Conservation (phyloP, 129 eudicot species). For the Escallonia rubra region DNA sequence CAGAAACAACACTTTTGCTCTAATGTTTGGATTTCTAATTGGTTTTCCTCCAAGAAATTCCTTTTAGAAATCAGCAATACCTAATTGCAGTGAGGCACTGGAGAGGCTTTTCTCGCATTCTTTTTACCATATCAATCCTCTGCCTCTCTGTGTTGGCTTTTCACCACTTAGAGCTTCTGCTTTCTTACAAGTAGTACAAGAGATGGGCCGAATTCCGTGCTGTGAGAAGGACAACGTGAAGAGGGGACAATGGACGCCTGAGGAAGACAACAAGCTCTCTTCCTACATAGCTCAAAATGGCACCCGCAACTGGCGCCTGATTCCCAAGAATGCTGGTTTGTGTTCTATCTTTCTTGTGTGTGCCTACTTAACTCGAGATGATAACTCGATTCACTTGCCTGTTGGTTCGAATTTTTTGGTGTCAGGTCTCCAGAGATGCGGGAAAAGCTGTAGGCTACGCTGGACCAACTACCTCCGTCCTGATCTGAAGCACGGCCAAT, state of each 20-base stretch:
- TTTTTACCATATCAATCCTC: too few relatives aligned
- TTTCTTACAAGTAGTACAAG: background rate
- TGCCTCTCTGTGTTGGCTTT: background rate
- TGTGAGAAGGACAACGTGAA: slow-evolving; percentile 91
- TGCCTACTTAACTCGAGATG: too few relatives aligned
- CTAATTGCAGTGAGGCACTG: too few relatives aligned
- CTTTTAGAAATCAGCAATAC: too few relatives aligned
- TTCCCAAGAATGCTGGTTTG: slow-evolving; percentile 81
- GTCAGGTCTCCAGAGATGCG: slow-evolving; percentile 83
- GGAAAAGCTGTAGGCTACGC: slow-evolving; percentile 82
- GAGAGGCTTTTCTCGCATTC: too few relatives aligned
- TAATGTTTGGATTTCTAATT: too few relatives aligned
- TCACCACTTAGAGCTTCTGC: background rate
- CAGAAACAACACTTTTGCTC: background rate
- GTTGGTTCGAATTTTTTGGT: background rate
- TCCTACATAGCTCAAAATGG: slow-evolving; percentile 92
- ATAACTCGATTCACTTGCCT: background rate
- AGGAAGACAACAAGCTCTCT: slow-evolving; percentile 84
- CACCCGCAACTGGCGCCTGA: slow-evolving; percentile 89
- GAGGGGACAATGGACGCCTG: slow-evolving; percentile 93
- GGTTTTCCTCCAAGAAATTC: too few relatives aligned
- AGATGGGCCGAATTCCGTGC: slow-evolving; percentile 87
- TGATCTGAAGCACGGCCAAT: slow-evolving; percentile 84
- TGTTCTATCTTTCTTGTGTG: background rate
- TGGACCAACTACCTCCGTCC: slow-evolving; percentile 96